Conservation (phyloP, 352 stramenopile species). For the Phytophthora pistaciae region DNA sequence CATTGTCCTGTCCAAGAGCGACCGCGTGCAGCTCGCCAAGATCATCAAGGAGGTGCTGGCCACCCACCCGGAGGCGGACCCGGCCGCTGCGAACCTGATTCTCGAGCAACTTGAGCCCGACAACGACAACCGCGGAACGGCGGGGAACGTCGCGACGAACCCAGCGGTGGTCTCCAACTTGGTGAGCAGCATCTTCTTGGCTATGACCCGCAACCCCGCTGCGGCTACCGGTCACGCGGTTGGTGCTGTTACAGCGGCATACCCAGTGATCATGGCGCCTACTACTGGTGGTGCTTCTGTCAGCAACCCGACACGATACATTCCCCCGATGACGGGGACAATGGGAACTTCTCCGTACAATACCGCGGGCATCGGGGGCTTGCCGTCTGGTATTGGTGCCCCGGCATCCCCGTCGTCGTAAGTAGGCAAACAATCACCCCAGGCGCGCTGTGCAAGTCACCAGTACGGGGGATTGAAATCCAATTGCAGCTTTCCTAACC, state of each 20-base stretch:
- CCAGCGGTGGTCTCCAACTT: conserved; percentile 8
- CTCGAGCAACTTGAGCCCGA: not conserved
- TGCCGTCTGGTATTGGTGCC: too few relatives aligned
- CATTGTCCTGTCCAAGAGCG: conserved; percentile 17
- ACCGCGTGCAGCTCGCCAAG: conserved; percentile 25
- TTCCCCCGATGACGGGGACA: not conserved
- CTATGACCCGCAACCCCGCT: conserved; percentile 11
- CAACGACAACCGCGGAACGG: not conserved
- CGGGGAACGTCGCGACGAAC: conserved; percentile 2
- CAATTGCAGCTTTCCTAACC: not conserved
- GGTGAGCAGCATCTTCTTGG: conserved; percentile 17
- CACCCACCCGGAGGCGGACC: conserved; percentile 1
- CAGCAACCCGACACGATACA: not conserved
- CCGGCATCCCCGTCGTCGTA: not conserved
- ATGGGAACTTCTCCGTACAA: too few relatives aligned
- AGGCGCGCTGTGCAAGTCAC: not conserved
- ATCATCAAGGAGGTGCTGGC: conserved; percentile 23
- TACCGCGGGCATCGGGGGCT: too few relatives aligned
- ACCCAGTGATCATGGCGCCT: conserved; percentile 4
- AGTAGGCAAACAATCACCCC: not conserved
- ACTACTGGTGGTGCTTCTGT: not conserved
- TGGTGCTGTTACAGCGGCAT: conserved; percentile 1
- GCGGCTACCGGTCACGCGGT: conserved; percentile 16
- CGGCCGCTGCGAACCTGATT: not conserved
- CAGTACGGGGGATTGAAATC: not conserved